Base-by-base conservation (phyloP, 768 basidiomycete genomes). In the Tulasnella sp. region DNA sequence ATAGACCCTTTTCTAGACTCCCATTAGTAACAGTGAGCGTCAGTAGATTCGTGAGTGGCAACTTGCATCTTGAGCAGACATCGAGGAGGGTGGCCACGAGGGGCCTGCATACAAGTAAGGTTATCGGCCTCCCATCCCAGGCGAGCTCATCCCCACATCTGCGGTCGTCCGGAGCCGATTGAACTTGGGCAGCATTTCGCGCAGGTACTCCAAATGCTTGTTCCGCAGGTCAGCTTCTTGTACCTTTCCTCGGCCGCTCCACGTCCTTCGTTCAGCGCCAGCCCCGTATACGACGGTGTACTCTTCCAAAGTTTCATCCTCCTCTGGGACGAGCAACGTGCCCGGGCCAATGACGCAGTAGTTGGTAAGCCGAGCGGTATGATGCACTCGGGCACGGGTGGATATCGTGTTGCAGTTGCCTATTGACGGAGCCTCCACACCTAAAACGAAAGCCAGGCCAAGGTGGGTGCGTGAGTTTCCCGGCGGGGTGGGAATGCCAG, bases 121-220 rank as follows among this genome's bases (percentile, higher is more conserved):
- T 11, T 57, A 57, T 57, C 55, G 55, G 26, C 55, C 55, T 23
- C 3, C 26, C 55, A 57, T n/a, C 23, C 55, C 55, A 20, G 55
- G 55, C 13, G 55, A 57, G 26, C 55, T 57, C 70, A 75, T 51
- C 46, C 29, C 67, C 5, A 48, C 70, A 16, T 83, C 82, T 10
- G 80, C 81, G 48, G 89, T 85, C n/a, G 55, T 57, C 77, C 92
- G 85, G 77, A 94, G 82, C 73, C 93, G 85, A 83, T 95, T 95
- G 82, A 95, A 95, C 85, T 95, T 95, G 69, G 93, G 93, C 67
- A 95, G 82, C 91, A 95, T 95, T 83, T 98, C 97, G 61, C 91
- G 87, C 74, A 99, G 86, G 83, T 98, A 98, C 81, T 97, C 95
- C 5, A 91, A 90, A 81, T 98, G 96, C 82, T 98, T 98, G 69